Percentiles rank a stretch among this genome's conserved stretches.
phyloP scores from a whole-genome alignment of 2,329 filamentous ascomycete genomes.

The Colletotrichum caudatum region DNA sequence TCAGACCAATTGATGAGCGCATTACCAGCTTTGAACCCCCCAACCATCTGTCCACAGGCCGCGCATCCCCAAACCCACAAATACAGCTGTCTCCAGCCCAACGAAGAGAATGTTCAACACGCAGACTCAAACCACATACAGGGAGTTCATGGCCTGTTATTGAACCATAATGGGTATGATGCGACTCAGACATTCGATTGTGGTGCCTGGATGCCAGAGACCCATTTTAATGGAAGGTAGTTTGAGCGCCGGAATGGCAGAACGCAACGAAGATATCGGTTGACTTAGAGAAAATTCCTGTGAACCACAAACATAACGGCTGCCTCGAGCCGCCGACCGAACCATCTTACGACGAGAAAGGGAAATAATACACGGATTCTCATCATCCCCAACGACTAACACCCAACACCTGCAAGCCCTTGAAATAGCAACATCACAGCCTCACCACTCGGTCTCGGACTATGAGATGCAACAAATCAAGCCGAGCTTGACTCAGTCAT shows the following conservation, averaged over 20 bases:
- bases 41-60: constrained; percentile 2
- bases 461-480: background rate
- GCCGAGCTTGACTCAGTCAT: background rate
- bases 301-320: background rate
- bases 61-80: background rate
- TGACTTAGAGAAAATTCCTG: background rate
- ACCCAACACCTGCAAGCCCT: background rate
- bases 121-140: background rate
- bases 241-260: constrained; percentile 5
- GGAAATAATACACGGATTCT: background rate
- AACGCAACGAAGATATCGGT: background rate
- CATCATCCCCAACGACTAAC: background rate
- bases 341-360: background rate
- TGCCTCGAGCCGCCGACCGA: background rate
- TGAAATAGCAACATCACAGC: constrained; percentile 2
- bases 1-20: background rate
- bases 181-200: constrained; percentile 25
- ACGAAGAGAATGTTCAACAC: constrained; percentile 2
- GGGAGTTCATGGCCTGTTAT: background rate
- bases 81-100: constrained; percentile 1
- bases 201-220: constrained; percentile 5
- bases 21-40: constrained; percentile 9
- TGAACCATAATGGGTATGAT: constrained; percentile 13
- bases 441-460: too few relatives aligned
- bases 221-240: constrained; percentile 2